Evolutionary conservation across 495 filamentous ascomycete species (phyloP).

Genomic region (Lasiosphaeria miniovina): DNA sequence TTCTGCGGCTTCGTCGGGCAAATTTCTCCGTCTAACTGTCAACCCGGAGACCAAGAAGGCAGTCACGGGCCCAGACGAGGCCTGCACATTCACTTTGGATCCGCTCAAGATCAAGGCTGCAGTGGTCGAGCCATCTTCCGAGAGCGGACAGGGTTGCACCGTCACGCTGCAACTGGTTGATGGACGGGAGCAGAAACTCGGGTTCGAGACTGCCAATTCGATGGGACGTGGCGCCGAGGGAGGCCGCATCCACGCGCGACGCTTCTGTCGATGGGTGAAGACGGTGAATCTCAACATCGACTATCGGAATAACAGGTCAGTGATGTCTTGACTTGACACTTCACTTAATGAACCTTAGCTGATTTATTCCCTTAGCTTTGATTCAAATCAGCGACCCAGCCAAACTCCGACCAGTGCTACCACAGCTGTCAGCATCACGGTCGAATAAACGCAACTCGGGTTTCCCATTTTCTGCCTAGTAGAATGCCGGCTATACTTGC

Average conservation of each 20-base stretch:
- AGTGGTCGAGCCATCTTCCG: slow-evolving; percentile 10
- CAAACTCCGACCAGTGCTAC: no score
- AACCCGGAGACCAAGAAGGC: slow-evolving; percentile 14
- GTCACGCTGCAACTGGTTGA: slow-evolving; percentile 11
- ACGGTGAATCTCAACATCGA: slow-evolving; percentile 24
- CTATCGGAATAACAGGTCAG: slow-evolving; percentile 12
- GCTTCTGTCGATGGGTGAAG: slow-evolving; percentile 33
- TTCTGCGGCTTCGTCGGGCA: background rate
- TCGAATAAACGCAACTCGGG: no score
- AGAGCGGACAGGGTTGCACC: slow-evolving; percentile 3
- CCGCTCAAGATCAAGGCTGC: slow-evolving; percentile 18
- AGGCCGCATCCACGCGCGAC: slow-evolving; percentile 33
- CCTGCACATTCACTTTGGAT: slow-evolving; percentile 18
- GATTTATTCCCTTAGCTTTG: no score
- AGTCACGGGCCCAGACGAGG: background rate
- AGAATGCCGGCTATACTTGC: no score
- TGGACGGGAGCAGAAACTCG: slow-evolving; percentile 10
- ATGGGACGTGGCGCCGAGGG: slow-evolving; percentile 9
- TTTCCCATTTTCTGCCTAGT: no score
- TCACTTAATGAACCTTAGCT: no score
- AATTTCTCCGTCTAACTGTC: slow-evolving; percentile 16
- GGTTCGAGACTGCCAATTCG: slow-evolving; percentile 12
- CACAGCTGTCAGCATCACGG: no score
- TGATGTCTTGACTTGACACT: background rate
- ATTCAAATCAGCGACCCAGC: no score